Evolutionary conservation across 2,329 filamentous ascomycete genomes (phyloP), one percentile per base, ranked within the genome.

Genomic region (Ceratocystis diversiconidia): DNA sequence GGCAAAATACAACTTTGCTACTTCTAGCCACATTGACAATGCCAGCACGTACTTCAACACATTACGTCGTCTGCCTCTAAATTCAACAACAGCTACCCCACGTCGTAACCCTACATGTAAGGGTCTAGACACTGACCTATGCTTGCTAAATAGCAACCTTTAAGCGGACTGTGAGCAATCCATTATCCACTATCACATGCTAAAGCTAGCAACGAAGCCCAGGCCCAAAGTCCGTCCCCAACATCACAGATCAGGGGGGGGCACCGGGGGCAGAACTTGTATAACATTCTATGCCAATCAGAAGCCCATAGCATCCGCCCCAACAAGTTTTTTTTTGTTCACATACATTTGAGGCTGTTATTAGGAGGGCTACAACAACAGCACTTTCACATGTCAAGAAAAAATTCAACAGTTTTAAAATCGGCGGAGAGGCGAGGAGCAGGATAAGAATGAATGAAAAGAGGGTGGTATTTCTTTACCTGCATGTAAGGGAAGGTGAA

Each of bases 331-430:
- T 32, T 57, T 17, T 59, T n/a, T 22, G 19, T 41, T 15, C 12
- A 15, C 36, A 41, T 41, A 19, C 19, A n/a, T 48, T 48, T 48
- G 17, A 48, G n/a, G 46, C 19, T 48, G 17, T 1, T 48, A 48
- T 36, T 19, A n/a, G 2, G 19, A 15, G 17, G 48, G 19, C 19
- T 50, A 22, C 48, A 52, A 25, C 46, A 48, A 25, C 22, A 28
- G 48, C 36, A 12, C 22, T 62, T 62, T 62, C 61, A 62, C 61
- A 62, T 62, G 61, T 62, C 43, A 62, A 28, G 48, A 62, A 8
- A 36, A 30, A 32, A 36, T 36, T 59, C 55, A 59, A 59, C 55
- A 59, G 15, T 59, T 57, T 57, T 1, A 7, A 57, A 17, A 32
- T 8, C 15, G 15, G 30, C 8, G 3, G 22, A 57, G 52, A 30